Evolutionary conservation across 2,329 filamentous ascomycete species (phyloP), one percentile per base, ranked within the genome.

Genomic region (Curvularia spicifera): DNA sequence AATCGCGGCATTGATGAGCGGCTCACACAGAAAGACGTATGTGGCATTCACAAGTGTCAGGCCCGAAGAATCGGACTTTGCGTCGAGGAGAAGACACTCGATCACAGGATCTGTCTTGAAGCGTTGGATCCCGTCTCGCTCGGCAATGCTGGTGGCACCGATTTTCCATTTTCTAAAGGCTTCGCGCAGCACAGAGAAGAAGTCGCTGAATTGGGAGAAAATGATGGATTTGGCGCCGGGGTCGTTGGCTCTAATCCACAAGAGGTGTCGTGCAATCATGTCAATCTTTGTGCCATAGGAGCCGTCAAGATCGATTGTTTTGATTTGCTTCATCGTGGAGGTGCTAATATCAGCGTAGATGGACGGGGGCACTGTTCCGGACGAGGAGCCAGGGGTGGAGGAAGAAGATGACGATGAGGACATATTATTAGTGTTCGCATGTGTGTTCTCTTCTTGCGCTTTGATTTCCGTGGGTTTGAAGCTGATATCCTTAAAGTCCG

Each of bases 11-110:
- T 98, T 97, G 67, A 98, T 87, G 3, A 98, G 81, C 2, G 95
- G 95, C 73, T 99, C 95, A 74, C 93, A 97, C 4, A 99, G 84
- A 71, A 98, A 96, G 1, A 98, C 93, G 72, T 98, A 93, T 47
- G 88, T 97, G 4, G 94, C 95, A 69, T 96, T 94, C 64, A 97
- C 90, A 0, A 99, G 84, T 61, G 96, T 98, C 29, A 99, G 82
- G 0, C 95, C 95, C 1, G 91, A 93, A 0, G 91, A 90, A 73
- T 97, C 91, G 0, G 91, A 90, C 64, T 93, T 91, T 5, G 93
- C 93, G 72, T 97, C 93, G 13, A 99, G 84, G 3, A 98, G 82
- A 67, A 99, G 94, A 67, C 90, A 93, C 73, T 97, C 92, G 5
- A 89, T 74, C 31, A 78, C 78, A 2, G 91, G 84, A 61, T 97